Evolutionary conservation across 257 asterid genomes (phyloP).

Genomic region (Anisodus acutangulus): DNA sequence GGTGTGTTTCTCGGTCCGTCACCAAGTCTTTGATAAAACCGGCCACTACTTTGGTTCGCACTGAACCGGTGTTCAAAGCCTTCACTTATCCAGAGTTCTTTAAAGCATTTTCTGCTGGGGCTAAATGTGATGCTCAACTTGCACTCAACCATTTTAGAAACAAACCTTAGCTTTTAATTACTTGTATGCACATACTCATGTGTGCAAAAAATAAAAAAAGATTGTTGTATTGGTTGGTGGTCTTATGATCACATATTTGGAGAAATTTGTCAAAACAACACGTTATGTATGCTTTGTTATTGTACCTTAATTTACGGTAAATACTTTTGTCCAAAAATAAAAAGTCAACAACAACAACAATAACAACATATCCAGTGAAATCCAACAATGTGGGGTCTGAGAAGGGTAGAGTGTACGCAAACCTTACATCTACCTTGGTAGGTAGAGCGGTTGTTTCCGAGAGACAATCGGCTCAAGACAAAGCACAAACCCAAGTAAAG

Average conservation of each 20-base stretch:
- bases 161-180: neutral
- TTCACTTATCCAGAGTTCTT: conserved; percentile 24
- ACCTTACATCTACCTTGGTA: too few relatives aligned
- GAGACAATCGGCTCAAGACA: too few relatives aligned
- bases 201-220: neutral
- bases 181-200: too few relatives aligned
- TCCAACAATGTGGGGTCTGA: too few relatives aligned
- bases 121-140: conserved; percentile 13
- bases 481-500: too few relatives aligned
- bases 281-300: neutral
- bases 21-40: neutral
- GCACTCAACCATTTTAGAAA: conserved; percentile 12
- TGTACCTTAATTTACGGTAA: neutral
- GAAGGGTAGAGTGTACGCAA: too few relatives aligned
- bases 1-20: conserved; percentile 1
- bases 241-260: neutral
- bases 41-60: neutral
- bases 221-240: conserved; percentile 1
- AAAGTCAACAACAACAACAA: too few relatives aligned
- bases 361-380: too few relatives aligned
- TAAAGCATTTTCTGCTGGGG: neutral
- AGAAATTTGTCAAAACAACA: neutral
- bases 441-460: too few relatives aligned
- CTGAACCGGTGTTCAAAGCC: neutral
- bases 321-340: too few relatives aligned